Conservation (phyloP, 805 yeast genomes). For the Candida anglica region DNA sequence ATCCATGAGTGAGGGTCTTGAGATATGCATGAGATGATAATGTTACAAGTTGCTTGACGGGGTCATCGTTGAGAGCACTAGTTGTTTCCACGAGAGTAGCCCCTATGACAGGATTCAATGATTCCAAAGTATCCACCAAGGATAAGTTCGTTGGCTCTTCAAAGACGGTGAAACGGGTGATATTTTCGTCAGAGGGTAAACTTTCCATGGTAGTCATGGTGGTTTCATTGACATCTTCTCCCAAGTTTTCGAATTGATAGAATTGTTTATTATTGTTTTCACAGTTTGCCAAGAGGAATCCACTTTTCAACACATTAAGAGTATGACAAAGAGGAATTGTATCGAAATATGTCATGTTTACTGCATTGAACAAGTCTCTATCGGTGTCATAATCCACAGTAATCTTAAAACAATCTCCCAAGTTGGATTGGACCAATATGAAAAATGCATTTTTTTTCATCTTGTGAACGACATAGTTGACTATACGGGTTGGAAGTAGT, state of each 20-base stretch:
- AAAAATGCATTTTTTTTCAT: slow-evolving; percentile 60
- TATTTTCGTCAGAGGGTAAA: slow-evolving; percentile 4
- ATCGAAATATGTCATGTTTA: slow-evolving; percentile 70
- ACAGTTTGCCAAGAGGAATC: slow-evolving; percentile 67
- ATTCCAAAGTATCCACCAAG: slow-evolving; percentile 46
- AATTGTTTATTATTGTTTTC: slow-evolving; percentile 60
- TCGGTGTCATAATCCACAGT: slow-evolving; percentile 47
- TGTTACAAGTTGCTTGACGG: slow-evolving; percentile 20
- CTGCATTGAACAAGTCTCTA: slow-evolving; percentile 34
- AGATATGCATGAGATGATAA: slow-evolving; percentile 43
- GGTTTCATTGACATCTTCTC: slow-evolving; percentile 46
- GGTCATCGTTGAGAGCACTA: too few species aligned
- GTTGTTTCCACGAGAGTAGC: slow-evolving; percentile 14
- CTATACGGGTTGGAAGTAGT: slow-evolving; percentile 56
- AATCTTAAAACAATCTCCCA: slow-evolving; percentile 72
- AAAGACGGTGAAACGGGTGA: slow-evolving; percentile 19
- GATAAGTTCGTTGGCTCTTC: slow-evolving; percentile 52
- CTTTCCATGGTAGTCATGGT: slow-evolving; percentile 7
- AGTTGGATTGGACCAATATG: slow-evolving; percentile 60
- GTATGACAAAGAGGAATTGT: slow-evolving; percentile 58
- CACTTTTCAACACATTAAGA: slow-evolving; percentile 64
- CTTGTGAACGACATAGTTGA: slow-evolving; percentile 61
- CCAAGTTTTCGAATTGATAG: slow-evolving; percentile 78
- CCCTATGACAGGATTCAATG: slow-evolving; percentile 50
- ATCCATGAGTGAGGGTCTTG: slow-evolving; percentile 51